These are phyloP conservation scores for Colletotrichum acutatum DNA, from an alignment of 2,329 filamentous ascomycete species.

Conservation along the genomic window DNA sequence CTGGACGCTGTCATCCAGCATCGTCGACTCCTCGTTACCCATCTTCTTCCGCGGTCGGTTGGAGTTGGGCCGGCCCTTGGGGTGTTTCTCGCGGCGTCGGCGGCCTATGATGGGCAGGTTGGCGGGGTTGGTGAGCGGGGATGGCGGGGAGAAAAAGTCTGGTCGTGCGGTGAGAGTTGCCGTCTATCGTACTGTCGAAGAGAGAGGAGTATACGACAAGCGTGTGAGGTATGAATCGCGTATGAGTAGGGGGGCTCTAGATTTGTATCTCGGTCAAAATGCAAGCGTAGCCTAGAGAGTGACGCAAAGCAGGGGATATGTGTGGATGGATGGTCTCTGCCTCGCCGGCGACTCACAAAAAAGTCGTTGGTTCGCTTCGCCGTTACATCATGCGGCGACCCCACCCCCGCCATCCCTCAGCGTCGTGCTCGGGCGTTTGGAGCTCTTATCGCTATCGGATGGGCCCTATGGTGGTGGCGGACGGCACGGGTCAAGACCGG, in stretches of 20 bases:
- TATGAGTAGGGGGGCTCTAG: background rate
- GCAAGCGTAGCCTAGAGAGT: background rate
- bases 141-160: background rate
- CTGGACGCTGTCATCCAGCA: slow-evolving; percentile 71
- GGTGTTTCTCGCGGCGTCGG: slow-evolving; percentile 48
- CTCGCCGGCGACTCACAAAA: slow-evolving; percentile 16
- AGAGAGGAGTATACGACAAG: background rate
- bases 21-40: slow-evolving; percentile 84
- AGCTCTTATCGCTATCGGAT: slow-evolving; percentile 31
- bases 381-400: slow-evolving; percentile 32
- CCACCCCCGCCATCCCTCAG: slow-evolving; percentile 26
- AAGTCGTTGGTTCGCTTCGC: slow-evolving; percentile 11
- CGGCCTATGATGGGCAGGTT: slow-evolving; percentile 51
- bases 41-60: slow-evolving; percentile 65
- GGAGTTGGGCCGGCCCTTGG: slow-evolving; percentile 46
- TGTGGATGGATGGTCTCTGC: background rate
- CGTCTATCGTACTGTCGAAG: background rate
- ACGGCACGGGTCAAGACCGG: background rate
- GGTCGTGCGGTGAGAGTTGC: background rate
- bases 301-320: background rate
- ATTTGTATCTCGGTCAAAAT: background rate
- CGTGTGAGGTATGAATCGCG: background rate
- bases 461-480: background rate
- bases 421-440: background rate
- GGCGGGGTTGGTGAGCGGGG: slow-evolving; percentile 9